A percentile compares a stretch with the other conserved stretches of the same genome.
Conservation (phyloP, 108 stramenopile species). For the Nitzschia sp. region DNA sequence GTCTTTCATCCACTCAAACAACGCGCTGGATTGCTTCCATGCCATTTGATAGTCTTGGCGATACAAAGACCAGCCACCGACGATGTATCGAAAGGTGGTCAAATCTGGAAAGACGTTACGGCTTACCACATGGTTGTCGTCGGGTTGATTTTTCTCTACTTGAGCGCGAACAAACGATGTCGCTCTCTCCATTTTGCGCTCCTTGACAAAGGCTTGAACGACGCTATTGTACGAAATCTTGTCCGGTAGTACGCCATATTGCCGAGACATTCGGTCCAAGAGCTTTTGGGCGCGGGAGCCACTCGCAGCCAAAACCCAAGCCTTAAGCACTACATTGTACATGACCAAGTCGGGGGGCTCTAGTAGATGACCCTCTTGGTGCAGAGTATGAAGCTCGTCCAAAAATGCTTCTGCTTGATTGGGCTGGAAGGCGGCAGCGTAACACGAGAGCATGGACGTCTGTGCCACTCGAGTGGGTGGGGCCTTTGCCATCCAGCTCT, state of each 20-base stretch:
- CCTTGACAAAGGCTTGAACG: slow-evolving; percentile 24
- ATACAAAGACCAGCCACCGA: slow-evolving; percentile 19
- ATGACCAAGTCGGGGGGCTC: slow-evolving; percentile 25
- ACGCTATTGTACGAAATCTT: slow-evolving; percentile 32
- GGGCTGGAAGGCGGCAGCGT: slow-evolving; percentile 13
- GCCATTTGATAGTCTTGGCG: slow-evolving; percentile 13
- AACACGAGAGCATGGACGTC: slow-evolving; percentile 14
- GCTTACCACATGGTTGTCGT: neutral
- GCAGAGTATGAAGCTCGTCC: neutral
- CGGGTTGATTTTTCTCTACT: neutral
- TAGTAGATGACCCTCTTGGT: slow-evolving; percentile 4
- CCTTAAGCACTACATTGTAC: slow-evolving; percentile 32
- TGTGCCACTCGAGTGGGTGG: slow-evolving; percentile 16
- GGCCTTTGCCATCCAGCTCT: neutral
- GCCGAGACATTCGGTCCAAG: neutral
- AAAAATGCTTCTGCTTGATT: slow-evolving; percentile 21
- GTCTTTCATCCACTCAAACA: slow-evolving; percentile 25
- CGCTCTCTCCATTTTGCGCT: slow-evolving; percentile 21
- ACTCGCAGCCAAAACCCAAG: slow-evolving; percentile 17
- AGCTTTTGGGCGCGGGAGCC: slow-evolving; percentile 14
- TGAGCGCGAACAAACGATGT: neutral
- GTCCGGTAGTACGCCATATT: neutral
- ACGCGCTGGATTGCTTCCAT: slow-evolving; percentile 9
- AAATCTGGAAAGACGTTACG: slow-evolving; percentile 12
- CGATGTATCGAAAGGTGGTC: slow-evolving; percentile 24